phyloP scores from a whole-genome alignment of 108 stramenopile species.

The Skeletonema tropicum region DNA sequence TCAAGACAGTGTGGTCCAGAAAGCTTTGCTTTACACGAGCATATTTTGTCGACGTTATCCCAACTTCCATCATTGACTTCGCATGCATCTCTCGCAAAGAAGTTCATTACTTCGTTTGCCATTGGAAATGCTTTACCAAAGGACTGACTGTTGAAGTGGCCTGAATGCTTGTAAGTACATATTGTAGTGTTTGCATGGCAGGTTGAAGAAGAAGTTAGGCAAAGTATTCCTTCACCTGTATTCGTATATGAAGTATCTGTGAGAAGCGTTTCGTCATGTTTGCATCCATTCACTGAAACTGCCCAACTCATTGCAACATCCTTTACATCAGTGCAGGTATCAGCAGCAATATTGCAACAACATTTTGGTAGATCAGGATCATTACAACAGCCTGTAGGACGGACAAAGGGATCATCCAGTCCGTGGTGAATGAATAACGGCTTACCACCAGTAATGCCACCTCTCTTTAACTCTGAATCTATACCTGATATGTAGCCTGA shows the following conservation, averaged over 20 bases:
- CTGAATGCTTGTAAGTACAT: conserved; percentile 43
- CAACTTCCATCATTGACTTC: conserved; percentile 21
- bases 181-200: conserved; percentile 46
- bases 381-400: conserved; percentile 55
- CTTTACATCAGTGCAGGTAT: conserved; percentile 39
- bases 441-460: conserved; percentile 22
- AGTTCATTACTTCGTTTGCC: conserved; percentile 41
- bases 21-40: conserved; percentile 7
- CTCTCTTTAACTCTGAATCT: not conserved
- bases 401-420: conserved; percentile 49
- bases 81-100: conserved; percentile 57
- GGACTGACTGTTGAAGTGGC: conserved; percentile 54
- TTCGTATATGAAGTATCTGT: conserved; percentile 7
- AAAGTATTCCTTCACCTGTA: conserved; percentile 11
- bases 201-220: conserved; percentile 18
- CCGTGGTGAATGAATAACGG: conserved; percentile 59
- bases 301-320: conserved; percentile 33
- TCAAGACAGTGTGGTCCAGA: conserved; percentile 29
- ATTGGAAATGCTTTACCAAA: conserved; percentile 53
- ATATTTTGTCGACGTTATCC: conserved; percentile 14
- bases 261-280: conserved; percentile 5
- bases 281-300: conserved; percentile 32
- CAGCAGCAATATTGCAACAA: conserved; percentile 56
- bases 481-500: conserved; percentile 41
- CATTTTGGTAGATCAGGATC: conserved; percentile 55